Base-by-base conservation (phyloP, 2,329 filamentous ascomycete genomes). In the Scedosporium dehoogii region DNA sequence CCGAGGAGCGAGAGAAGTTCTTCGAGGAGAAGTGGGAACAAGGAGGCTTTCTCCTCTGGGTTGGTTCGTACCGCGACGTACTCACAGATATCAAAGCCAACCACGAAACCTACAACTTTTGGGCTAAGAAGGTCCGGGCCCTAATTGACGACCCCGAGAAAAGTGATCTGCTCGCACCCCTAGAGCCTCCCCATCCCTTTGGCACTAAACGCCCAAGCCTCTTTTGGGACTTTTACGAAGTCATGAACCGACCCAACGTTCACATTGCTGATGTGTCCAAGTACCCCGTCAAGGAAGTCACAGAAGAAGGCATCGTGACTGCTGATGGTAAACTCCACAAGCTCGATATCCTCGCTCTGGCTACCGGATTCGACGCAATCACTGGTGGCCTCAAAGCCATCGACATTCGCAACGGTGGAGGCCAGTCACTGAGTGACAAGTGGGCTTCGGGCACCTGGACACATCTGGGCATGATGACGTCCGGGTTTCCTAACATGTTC, bases 401-500 rank as follows among this genome's bases (percentile, higher is more conserved):
- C 61, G 74, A 74, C 23, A 69, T 79, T 41, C 67, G 69, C 21
- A 73, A 72, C 41, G 69, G 69, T 29, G 62, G 72, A 6, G 72
- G 70, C 14, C 63, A 66, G 9, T 66, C 65, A 3, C 66, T 78
- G 3, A 66, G 69, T 41, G 69, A 75, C 1, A 73, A 76, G 64
- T 78, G 76, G 75, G 67, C 62, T 38, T 48, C 67, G 1, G 73
- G 73, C 0, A 70, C 71, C 0, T 67, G 68, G 10, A 75, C 76
- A 0, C 73, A 74, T 60, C 73, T 79, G 23, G 79, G 79, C 3
- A 73, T 76, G 55, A 69, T 72, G 0, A 69, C 73, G 14, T 64
- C 71, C 1, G 73, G 73, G 0, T 81, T 75, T 65, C 78, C 78
- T 1, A 81, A 81, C 65, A 73, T 81, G 70, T 79, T 80, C 67